Conservation (phyloP, 257 asterid species). For the Verbascum thapsus region DNA sequence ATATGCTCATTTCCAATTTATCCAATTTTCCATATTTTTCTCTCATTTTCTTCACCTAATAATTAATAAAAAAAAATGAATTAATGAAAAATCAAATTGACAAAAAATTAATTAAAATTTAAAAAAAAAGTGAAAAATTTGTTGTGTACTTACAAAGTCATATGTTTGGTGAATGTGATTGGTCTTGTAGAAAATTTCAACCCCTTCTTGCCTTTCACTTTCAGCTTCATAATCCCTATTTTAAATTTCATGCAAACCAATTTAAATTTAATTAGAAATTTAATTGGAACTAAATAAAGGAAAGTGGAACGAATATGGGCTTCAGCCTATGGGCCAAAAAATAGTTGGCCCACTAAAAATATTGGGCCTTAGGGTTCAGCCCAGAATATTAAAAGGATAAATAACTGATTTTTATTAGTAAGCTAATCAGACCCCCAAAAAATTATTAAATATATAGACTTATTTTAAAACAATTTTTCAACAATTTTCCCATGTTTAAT, state of each 20-base stretch:
- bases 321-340: not conserved
- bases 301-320: not conserved
- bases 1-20: conserved; percentile 77
- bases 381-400: not conserved
- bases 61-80: not conserved
- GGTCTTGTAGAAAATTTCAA: conserved; percentile 58
- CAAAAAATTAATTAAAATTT: too few species aligned
- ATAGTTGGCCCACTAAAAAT: not conserved
- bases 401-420: too few species aligned
- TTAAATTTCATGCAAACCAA: too few species aligned
- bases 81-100: not conserved
- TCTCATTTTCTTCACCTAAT: conserved; percentile 81
- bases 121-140: not conserved
- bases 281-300: not conserved
- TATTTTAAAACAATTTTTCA: not conserved
- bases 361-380: not conserved
- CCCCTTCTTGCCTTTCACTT: conserved; percentile 75
- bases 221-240: conserved; percentile 76
- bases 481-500: not conserved
- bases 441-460: not conserved
- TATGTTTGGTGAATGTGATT: conserved; percentile 77
- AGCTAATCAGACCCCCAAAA: not conserved
- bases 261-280: not conserved
- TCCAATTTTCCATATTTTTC: conserved; percentile 61
- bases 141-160: conserved; percentile 58